Evolutionary conservation across 768 basidiomycete species (phyloP), one percentile per base, ranked within the genome.

Genomic region (Boletus tomentosulus): DNA sequence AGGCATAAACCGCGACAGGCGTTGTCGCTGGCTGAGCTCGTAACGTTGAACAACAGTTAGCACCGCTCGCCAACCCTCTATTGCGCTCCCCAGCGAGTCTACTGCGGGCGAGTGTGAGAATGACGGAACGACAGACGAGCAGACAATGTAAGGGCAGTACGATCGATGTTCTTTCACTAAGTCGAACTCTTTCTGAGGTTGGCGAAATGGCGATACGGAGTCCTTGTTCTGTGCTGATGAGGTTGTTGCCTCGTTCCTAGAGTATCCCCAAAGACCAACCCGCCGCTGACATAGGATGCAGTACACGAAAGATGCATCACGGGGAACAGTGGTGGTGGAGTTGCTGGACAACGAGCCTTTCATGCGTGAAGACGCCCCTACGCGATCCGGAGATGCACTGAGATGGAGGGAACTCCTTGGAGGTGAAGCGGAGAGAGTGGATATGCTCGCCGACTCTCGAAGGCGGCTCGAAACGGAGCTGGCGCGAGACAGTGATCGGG

Each of bases 21-120:
- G 80, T 57, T 75, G 75, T 56, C 82, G 78, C 61, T 84, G 80
- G 9, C 79, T 78, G 66, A 84, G 73, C 6, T 85, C 85, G 61
- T 87, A 81, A 24, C 89, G 79, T 48, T 84, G 68, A 16, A 89
- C 74, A 24, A 87, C 78, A 7, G 79, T 78, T 54, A 91, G 68
- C n/a, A 89, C 83, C 11, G 89, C 89, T 34, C 85, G 76, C 90
- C 90, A 92, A 15, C 90, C 90, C 63, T 92, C 90, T 25, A 86
- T 51, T 43, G 53, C 59, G 8, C 42, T 60, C 34, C 53, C 57
- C 37, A 72, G 71, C 19, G 74, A 60, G 35, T 50, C 48, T 46
- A n/a, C 22, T 39, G 47, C 15, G 48, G 50, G 52, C 12, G 60
- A 63, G 13, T 62, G 64, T 11, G 82, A 78, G 9, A 83, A 66